phyloP scores from a whole-genome alignment of 169 alveolate genomes.

The Plasmodium cynomolgi region DNA sequence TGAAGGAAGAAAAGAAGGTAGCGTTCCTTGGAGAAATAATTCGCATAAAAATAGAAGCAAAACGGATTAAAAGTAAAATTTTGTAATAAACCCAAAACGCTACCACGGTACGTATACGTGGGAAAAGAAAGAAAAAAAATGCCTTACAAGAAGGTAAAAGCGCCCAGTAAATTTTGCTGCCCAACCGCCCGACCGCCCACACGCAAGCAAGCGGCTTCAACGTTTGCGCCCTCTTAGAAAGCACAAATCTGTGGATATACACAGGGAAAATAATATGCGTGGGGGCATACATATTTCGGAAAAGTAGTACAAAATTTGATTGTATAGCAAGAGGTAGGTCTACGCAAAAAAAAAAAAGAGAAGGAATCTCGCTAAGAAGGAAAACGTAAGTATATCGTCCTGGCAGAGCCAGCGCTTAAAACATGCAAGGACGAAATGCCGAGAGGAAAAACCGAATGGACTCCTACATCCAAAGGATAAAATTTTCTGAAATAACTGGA shows the following conservation, averaged over 20 bases:
- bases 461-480: background rate
- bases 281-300: background rate
- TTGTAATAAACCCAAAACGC: background rate
- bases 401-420: background rate
- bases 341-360: background rate
- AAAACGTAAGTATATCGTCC: background rate
- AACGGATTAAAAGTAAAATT: background rate
- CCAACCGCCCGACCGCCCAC: background rate
- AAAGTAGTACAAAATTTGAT: background rate
- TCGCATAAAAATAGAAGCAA: background rate
- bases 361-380: background rate
- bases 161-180: background rate
- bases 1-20: background rate
- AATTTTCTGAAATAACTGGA: conserved; percentile 14
- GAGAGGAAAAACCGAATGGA: conserved; percentile 14
- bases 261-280: background rate
- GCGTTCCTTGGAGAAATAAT: background rate
- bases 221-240: background rate
- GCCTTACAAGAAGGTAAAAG: background rate
- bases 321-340: background rate
- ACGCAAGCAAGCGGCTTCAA: background rate
- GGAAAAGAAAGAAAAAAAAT: background rate
- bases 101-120: background rate
- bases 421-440: conserved; percentile 1
- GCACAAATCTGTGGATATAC: background rate